phyloP scores from a whole-genome alignment of 1,284 basidiomycete species.

The Leccinum pachyderme region DNA sequence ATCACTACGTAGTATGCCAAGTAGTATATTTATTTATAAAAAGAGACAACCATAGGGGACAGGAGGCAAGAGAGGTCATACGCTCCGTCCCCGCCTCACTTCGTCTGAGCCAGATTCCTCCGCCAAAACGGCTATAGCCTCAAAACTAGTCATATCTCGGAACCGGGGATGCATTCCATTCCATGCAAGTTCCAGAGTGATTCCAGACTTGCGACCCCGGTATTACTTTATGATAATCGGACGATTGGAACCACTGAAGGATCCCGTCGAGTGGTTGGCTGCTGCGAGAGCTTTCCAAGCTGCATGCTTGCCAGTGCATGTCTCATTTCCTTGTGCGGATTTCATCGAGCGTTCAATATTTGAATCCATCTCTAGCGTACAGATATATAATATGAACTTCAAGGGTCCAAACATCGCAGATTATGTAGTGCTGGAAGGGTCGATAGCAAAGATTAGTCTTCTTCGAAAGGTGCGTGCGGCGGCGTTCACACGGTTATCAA shows the following conservation, averaged over 20 bases:
- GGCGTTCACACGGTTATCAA: neutral
- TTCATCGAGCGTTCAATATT: neutral
- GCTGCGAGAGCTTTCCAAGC: neutral
- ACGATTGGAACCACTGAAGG: neutral
- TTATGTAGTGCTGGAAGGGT: neutral
- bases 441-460: neutral
- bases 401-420: neutral
- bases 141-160: neutral
- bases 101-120: no score
- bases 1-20: no score
- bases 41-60: no score
- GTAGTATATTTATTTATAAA: no score
- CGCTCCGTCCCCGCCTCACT: no score
- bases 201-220: neutral
- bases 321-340: neutral
- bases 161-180: neutral
- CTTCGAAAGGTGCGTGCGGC: neutral
- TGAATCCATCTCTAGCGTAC: neutral
- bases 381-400: neutral
- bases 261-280: neutral
- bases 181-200: neutral
- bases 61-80: no score
- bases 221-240: neutral
- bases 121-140: no score
- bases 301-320: neutral